These are phyloP conservation scores for Schizopora paradoxa DNA, from an alignment of 1,284 basidiomycete genomes.

Conservation along the genomic window DNA sequence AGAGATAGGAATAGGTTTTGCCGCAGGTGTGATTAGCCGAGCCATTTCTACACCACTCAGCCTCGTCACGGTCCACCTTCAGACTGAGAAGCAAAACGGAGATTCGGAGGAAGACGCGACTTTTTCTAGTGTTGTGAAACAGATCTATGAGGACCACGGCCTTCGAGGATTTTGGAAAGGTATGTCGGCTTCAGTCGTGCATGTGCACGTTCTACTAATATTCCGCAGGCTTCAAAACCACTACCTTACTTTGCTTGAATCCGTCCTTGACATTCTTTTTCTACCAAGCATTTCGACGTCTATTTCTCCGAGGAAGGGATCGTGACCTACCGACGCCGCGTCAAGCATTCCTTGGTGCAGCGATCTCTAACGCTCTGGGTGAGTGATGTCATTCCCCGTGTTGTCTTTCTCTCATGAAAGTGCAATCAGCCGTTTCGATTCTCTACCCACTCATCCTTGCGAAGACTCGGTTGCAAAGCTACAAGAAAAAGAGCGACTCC, in stretches of 20 bases:
- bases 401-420: neutral
- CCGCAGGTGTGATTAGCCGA: slow-evolving; percentile 49
- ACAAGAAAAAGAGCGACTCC: slow-evolving; percentile 18
- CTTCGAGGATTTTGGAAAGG: slow-evolving; percentile 52
- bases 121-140: slow-evolving; percentile 28
- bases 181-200: no score
- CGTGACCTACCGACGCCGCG: slow-evolving; percentile 30
- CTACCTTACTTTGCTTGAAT: slow-evolving; percentile 45
- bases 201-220: slow-evolving; percentile 1
- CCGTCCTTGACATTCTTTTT: slow-evolving; percentile 50
- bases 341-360: slow-evolving; percentile 48
- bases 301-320: slow-evolving; percentile 25
- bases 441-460: slow-evolving; percentile 54
- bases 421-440: slow-evolving; percentile 33
- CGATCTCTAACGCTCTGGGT: slow-evolving; percentile 45
- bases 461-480: slow-evolving; percentile 48
- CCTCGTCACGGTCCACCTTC: slow-evolving; percentile 46
- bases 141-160: slow-evolving; percentile 43
- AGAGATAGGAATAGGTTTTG: slow-evolving; percentile 46
- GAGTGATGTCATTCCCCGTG: slow-evolving; percentile 10
- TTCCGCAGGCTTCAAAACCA: slow-evolving; percentile 42
- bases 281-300: slow-evolving; percentile 45
- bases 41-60: slow-evolving; percentile 48
- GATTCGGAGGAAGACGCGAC: slow-evolving; percentile 14
- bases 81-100: slow-evolving; percentile 31